Percentiles rank a stretch among this genome's conserved stretches.
Conservation (phyloP, 1,284 basidiomycete species). For the Butyriboletus appendiculatus region DNA sequence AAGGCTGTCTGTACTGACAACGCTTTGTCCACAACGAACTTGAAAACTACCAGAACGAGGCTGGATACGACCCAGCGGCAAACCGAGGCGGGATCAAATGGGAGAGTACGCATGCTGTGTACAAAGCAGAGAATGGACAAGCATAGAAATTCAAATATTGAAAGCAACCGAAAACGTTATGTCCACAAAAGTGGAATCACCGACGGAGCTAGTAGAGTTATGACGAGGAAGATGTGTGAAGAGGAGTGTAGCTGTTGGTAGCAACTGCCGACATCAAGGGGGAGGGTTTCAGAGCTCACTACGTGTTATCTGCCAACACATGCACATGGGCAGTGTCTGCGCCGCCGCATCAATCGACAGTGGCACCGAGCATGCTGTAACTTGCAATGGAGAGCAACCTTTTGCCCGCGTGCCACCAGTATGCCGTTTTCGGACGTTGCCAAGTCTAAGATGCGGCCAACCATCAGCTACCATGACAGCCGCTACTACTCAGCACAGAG, state of each 20-base stretch:
- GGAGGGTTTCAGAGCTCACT: too few relatives aligned
- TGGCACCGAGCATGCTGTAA: too few relatives aligned
- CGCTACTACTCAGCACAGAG: too few relatives aligned
- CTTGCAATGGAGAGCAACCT: too few relatives aligned
- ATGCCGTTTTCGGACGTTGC: too few relatives aligned
- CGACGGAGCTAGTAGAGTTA: not conserved
- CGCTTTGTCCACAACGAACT: constrained; percentile 10
- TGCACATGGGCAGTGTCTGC: too few relatives aligned
- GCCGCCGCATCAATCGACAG: too few relatives aligned
- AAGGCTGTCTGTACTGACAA: constrained; percentile 21
- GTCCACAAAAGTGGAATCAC: not conserved
- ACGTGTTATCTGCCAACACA: too few relatives aligned
- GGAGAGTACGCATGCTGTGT: constrained; percentile 12
- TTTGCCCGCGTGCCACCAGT: too few relatives aligned
- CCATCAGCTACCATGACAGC: too few relatives aligned
- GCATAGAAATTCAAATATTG: not conserved
- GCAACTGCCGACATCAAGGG: not conserved
- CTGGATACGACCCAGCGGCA: constrained; percentile 14
- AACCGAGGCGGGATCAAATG: not conserved
- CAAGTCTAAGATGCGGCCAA: too few relatives aligned
- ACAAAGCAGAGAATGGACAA: not conserved
- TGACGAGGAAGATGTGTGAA: not conserved
- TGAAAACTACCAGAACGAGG: constrained; percentile 11
- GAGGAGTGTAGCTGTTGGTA: not conserved
- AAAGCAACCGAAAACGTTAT: not conserved